phyloP scores from a whole-genome alignment of 345 rosid genomes.

The Clausena lansium region DNA sequence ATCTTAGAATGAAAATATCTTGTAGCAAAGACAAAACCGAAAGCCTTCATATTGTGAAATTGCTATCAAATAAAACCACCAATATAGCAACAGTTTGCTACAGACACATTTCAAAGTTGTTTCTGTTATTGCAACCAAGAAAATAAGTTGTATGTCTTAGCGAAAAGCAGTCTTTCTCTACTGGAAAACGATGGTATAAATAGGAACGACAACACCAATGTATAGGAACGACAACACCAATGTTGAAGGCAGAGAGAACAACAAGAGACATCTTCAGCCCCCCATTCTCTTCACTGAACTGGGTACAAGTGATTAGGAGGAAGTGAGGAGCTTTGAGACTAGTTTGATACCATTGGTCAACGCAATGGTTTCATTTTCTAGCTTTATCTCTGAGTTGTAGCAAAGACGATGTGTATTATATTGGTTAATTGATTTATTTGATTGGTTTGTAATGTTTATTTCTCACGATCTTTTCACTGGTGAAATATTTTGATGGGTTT shows the following conservation, averaged over 20 bases:
- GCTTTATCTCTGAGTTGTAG: neutral
- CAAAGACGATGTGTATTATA: no score
- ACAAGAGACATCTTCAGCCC: constrained; percentile 75
- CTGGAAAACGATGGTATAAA: constrained; percentile 89
- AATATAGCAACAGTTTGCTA: constrained; percentile 10
- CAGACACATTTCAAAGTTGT: constrained; percentile 6
- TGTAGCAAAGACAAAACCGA: neutral
- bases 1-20: no score
- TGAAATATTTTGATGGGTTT: no score
- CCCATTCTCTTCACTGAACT: constrained; percentile 88
- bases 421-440: no score
- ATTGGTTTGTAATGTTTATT: no score
- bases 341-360: constrained; percentile 66
- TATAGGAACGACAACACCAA: no score
- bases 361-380: constrained; percentile 41
- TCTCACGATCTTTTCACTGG: no score
- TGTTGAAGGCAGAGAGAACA: constrained; percentile 84
- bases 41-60: neutral
- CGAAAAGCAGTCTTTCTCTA: constrained; percentile 83
- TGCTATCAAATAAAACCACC: no score
- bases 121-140: constrained; percentile 26
- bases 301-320: constrained; percentile 50
- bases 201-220: constrained; percentile 64
- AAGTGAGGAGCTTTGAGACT: constrained; percentile 54
- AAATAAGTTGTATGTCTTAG: constrained; percentile 21